Base-by-base conservation (phyloP, 192 early-diverging fungal species). In the Entrophospora sp. region DNA sequence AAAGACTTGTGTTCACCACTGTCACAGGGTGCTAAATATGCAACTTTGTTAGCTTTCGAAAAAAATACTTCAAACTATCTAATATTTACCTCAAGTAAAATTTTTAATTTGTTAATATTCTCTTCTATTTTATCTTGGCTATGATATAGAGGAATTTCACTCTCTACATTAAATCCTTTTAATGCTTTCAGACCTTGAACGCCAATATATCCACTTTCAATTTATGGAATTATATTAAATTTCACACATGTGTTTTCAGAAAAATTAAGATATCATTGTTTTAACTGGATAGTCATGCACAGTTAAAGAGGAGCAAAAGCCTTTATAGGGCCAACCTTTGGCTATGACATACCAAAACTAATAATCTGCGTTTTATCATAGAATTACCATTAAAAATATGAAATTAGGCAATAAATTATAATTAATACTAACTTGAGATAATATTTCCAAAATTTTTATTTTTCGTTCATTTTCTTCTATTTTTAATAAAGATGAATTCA, bases 101-200 rank as follows among this genome's bases (percentile, higher is more conserved):
- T 27, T 56, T 56, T 56, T 56, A 56, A 56, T 18, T 28, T 56
- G 7, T 56, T 56, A 56, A 56, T 56, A 56, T 56, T 56, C 53
- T 4, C 53, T 5, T 12, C 20, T 12, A 56, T 56, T 18, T 56
- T 27, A 13, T 56, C 53, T 12, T 30, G 53, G 28, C 25, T 30
- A 56, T 30, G n/a, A 56, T 56, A 8, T 28, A 27, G 53, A 27
- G 20, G 28, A 13, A 30, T 27, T 18, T 56, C 53, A 14, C 28
- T 56, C 28, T 30, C 53, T 56, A 56, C n/a, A 30, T 56, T 56
- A 8, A 56, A 56, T 30, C 22, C 53, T 18, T 56, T 56, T 14
- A 56, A 56, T 56, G 53, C 53, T 30, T 56, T 56, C 20, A 56
- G 53, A 56, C 32, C 53, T 56, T 30, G 4, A 56, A 56, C n/a